Base-by-base conservation (phyloP, 495 filamentous ascomycete species). In the Trichoderma parareesei region DNA sequence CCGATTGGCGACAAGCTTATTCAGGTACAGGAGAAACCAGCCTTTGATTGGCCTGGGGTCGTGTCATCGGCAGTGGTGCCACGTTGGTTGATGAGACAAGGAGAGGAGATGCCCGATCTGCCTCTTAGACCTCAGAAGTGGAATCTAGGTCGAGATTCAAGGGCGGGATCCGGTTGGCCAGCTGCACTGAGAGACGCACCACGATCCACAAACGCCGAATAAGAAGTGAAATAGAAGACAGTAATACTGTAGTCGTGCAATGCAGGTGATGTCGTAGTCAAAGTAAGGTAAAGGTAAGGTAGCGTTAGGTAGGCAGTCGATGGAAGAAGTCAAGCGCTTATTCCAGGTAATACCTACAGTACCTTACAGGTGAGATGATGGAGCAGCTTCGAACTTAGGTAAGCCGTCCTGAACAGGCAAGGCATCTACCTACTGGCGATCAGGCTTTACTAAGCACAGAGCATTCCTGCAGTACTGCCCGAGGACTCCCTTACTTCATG, bases 1-100 rank as follows among this genome's bases (percentile, higher is more conserved):
- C 53, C 53, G 53, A 57, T 57, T 35, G 27, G 53, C 33, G 53
- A 37, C 27, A 9, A 33, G 53, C 33, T 37, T 57, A 16, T 35
- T 16, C 49, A 33, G 53, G 33, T 27, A 16, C 33, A 37, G 37
- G 14, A 10, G 11, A 11, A 57, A 35, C 2, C 53, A 27, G 33
- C 9, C 16, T 37, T 33, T 13, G 53, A 57, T 37, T 57, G 14
- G 33, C 37, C 53, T 57, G 27, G 37, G 53, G 53, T 27, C 27
- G 27, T 57, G 53, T 38, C 53, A 27, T 27, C 27, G 27, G 27
- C 9, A 57, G 27, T 14, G 9, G 27, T 35, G 44, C 53, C 53
- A 57, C 53, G 53, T 57, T 57, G 53, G 53, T 27, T 57, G 53
- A 11, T 37, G 53, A 57, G 20, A 57, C 53, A 33, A 27, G 27